Conservation (phyloP, 768 basidiomycete species). For the Cubamyces sp. region DNA sequence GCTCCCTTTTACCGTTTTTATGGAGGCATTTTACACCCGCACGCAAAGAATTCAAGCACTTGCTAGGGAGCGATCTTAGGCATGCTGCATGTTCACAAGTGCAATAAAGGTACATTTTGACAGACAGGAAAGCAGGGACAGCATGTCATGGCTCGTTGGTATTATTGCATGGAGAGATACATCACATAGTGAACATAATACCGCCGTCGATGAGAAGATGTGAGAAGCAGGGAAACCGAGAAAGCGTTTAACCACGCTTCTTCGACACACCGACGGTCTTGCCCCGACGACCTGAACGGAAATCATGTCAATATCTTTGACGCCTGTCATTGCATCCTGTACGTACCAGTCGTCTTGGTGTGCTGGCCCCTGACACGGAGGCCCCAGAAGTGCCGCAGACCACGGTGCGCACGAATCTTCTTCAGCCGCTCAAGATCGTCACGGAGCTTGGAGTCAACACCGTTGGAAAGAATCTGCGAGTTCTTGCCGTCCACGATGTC, state of each 20-base stretch:
- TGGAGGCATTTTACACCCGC: not conserved
- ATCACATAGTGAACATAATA: slow-evolving; percentile 27
- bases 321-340: too few relatives aligned
- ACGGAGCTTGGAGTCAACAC: slow-evolving; percentile 96
- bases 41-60: too few relatives aligned
- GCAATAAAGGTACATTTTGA: not conserved
- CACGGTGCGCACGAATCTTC: slow-evolving; percentile 98
- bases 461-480: slow-evolving; percentile 93
- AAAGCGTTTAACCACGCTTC: slow-evolving; percentile 63
- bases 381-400: slow-evolving; percentile 92
- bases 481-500: slow-evolving; percentile 98
- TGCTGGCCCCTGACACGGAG: slow-evolving; percentile 97
- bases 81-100: too few relatives aligned
- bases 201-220: slow-evolving; percentile 24
- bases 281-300: slow-evolving; percentile 77
- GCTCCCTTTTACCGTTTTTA: slow-evolving; percentile 4
- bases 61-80: too few relatives aligned
- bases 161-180: slow-evolving; percentile 27
- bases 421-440: slow-evolving; percentile 98
- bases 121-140: slow-evolving; percentile 5
- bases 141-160: slow-evolving; percentile 27
- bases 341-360: slow-evolving; percentile 95
- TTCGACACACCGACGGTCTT: slow-evolving; percentile 97
- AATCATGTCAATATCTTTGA: slow-evolving; percentile 4
- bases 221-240: slow-evolving; percentile 1